Base-by-base conservation (phyloP, 2,329 filamentous ascomycete species). In the Hymenoscyphus albidus region DNA sequence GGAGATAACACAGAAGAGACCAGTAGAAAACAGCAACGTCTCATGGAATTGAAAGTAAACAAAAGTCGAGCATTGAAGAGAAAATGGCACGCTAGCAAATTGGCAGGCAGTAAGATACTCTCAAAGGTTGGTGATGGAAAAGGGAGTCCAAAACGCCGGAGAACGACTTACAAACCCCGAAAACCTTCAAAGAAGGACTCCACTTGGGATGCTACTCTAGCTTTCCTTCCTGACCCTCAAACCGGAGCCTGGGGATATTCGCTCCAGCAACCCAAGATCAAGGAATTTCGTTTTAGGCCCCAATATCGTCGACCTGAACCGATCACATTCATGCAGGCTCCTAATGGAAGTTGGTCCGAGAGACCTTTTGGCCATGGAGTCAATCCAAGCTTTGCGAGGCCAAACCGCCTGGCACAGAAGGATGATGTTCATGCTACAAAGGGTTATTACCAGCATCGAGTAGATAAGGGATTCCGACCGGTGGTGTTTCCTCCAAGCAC, bases 331-430 rank as follows among this genome's bases (percentile, higher is more conserved):
- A 66, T 76, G 62, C 75, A 76, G 65, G 65, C 61, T 14, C 32
- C 61, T 14, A 66, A 70, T 63, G 71, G 72, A 14, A 61, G 74
- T 35, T 76, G 74, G 74, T 70, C 65, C 44, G 57, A 70, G 32
- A 65, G 71, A 59, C 69, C 72, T 16, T 73, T 69, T 62, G 74
- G 74, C 14, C 74, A 76, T 68, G 74, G 74, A 35, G 72, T 70
- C 4, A 69, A 68, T 14, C 71, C 74, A 14, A 73, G 75, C 6
- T 71, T 67, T 59, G 62, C 70, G 5, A 64, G 72, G 61, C 73
- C 73, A 42, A 57, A 64, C 64, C 48, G 48, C 22, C 48, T 54
- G 5, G 48, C 22, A 22, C 48, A 70, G 9, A 72, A 48, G 32
- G 58, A 60, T 16, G 58, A 60, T 31, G 38, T 31, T 31, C 12